Conservation (phyloP, 306 rosid species). For the Arachis stenosperma region DNA sequence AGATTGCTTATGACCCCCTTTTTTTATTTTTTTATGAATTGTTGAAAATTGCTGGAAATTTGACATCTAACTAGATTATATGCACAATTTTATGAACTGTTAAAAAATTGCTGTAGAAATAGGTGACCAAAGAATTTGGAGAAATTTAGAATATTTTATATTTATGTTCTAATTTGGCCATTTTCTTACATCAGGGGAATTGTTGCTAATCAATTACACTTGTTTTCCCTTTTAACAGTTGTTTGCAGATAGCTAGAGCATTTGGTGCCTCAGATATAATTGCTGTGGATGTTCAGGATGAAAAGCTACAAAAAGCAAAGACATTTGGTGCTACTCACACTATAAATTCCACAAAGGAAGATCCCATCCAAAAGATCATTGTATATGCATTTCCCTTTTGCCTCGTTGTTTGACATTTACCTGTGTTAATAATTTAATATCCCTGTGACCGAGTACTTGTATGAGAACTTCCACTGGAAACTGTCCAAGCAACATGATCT, state of each 20-base stretch:
- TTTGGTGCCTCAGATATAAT: constrained; percentile 95
- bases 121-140: not conserved
- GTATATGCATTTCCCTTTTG: constrained; percentile 53
- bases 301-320: constrained; percentile 86
- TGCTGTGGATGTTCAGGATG: constrained; percentile 92
- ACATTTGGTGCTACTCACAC: constrained; percentile 85
- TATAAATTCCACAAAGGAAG: constrained; percentile 74
- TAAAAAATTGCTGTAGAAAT: constrained; percentile 26
- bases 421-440: not conserved
- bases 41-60: not conserved
- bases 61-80: too few species aligned
- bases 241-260: constrained; percentile 99
- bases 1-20: not conserved
- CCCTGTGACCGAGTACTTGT: not conserved
- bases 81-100: not conserved
- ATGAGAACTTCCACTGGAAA: not conserved
- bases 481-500: constrained; percentile 7
- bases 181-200: constrained; percentile 14
- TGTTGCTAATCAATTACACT: constrained; percentile 26
- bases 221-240: constrained; percentile 61
- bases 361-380: constrained; percentile 75
- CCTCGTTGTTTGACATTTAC: constrained; percentile 25
- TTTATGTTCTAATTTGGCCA: constrained; percentile 18
- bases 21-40: too few species aligned
- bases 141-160: not conserved